Base-by-base conservation (phyloP, 2,329 filamentous ascomycete species). In the Neonectria magnoliae region DNA sequence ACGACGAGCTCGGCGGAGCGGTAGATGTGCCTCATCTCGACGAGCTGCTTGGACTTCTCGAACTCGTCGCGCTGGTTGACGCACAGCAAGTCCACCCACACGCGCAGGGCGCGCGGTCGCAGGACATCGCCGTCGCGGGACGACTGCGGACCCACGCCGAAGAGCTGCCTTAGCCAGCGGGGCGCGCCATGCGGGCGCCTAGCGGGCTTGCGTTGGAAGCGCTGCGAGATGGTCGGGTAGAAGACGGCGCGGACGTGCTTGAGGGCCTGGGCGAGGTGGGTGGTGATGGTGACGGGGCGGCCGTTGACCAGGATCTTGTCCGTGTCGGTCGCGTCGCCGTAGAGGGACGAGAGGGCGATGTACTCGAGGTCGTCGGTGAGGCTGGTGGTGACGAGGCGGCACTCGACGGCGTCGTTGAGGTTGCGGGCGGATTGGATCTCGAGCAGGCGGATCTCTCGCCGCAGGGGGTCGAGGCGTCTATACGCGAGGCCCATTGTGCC, bases 181-280 rank as follows among this genome's bases (percentile, higher is more conserved):
- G 68, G 68, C 7, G 68, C 65, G 11, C 27, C 48, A 14, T 50
- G 59, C 14, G 33, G 57, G 2, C 57, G 62, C 20, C 36, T 57
- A 70, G 33, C 69, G 41, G 57, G 66, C 56, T 16, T 73, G 11
- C 66, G 64, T 36, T 68, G 66, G 48, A 47, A 68, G 29, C 71
- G 68, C 42, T 66, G 69, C 31, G 53, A 60, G 20, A 73, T 61
- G 48, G 72, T 73, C 36, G 68, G 69, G 47, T 76, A 71, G 69
- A 79, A 79, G 54, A 79, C 75, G 48, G 72, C 70, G 41, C 78
- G 77, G 14, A 77, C 73, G 52, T 78, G 68, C 27, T 71, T 73
- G 29, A 80, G 67, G 11, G 77, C 78, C 60, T 75, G 66, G 9
- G 67, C 68, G 20, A 79, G 65, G 64, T 76, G 73, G 4, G 69